Conservation (phyloP, 495 filamentous ascomycete genomes). For the Talaromyces wortmannii region DNA sequence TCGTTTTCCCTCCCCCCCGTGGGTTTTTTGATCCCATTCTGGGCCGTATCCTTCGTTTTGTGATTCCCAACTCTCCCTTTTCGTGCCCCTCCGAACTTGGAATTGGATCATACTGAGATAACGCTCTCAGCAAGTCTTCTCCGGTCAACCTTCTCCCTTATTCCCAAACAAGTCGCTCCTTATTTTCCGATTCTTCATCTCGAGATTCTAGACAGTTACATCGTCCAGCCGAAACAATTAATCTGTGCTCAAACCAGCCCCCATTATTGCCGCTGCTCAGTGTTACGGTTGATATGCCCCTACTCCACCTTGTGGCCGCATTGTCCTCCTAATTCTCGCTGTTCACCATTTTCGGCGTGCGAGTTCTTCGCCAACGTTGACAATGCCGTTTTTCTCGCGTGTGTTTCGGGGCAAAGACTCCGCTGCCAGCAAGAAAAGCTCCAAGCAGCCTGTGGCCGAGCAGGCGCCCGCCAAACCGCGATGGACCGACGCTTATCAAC, state of each 20-base stretch:
- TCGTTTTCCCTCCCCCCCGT: background rate
- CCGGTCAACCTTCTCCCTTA: background rate
- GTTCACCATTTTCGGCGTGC: background rate
- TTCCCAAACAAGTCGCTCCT: no score
- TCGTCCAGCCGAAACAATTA: no score
- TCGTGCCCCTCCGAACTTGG: background rate
- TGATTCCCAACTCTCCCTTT: background rate
- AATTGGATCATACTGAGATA: background rate
- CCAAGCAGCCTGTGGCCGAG: slow-evolving; percentile 42
- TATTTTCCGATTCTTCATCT: no score
- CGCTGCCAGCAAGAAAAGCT: slow-evolving; percentile 48
- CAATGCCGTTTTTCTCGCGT: slow-evolving; percentile 61
- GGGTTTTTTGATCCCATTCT: background rate
- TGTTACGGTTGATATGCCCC: background rate
- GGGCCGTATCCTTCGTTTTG: background rate
- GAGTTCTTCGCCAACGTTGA: background rate
- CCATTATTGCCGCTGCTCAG: no score
- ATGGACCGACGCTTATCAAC: slow-evolving; percentile 87
- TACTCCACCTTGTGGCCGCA: background rate
- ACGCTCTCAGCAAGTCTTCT: background rate
- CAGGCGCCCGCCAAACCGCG: slow-evolving; percentile 57
- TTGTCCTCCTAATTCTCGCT: background rate
- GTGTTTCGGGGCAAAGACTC: slow-evolving; percentile 66
- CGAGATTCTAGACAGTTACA: no score
- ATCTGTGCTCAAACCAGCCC: no score